Conservation (phyloP, 768 basidiomycete species). For the Psilocybe cubensis region DNA sequence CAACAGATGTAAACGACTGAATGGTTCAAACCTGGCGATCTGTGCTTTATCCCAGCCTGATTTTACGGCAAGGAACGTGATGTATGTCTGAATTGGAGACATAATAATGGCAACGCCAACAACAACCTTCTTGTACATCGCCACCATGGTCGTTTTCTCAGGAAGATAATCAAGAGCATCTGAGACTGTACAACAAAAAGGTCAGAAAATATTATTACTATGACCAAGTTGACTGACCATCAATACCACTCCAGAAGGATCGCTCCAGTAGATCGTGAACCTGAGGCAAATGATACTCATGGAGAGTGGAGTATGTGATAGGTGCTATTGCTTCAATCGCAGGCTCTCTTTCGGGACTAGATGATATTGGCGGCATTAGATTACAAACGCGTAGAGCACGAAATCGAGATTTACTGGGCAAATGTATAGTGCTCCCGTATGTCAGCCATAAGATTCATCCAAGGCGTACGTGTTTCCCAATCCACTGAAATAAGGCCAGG, state of each 20-base stretch:
- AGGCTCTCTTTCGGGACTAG: constrained; percentile 59
- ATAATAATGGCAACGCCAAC: constrained; percentile 76
- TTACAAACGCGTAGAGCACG: constrained; percentile 1
- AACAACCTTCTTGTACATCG: constrained; percentile 70
- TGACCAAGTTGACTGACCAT: constrained; percentile 48
- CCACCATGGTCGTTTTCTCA: constrained; percentile 77
- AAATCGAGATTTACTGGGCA: constrained; percentile 52
- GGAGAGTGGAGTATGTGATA: constrained; percentile 66
- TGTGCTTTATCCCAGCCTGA: constrained; percentile 82
- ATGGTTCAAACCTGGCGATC: constrained; percentile 64
- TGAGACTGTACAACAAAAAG: constrained; percentile 47
- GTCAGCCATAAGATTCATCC: constrained; percentile 78
- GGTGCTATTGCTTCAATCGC: constrained; percentile 48
- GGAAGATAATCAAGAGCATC: constrained; percentile 72
- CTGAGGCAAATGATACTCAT: constrained; percentile 62
- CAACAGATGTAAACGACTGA: constrained; percentile 2
- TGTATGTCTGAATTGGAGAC: constrained; percentile 81
- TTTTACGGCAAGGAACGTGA: constrained; percentile 80
- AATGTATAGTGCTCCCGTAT: constrained; percentile 66
- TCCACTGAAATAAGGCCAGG: constrained; percentile 59
- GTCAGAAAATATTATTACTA: not conserved
- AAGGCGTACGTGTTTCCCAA: constrained; percentile 73
- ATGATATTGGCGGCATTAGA: constrained; percentile 1
- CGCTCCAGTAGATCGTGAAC: constrained; percentile 71
- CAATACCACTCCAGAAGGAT: constrained; percentile 78